Evolutionary conservation across 2,329 filamentous ascomycete species (phyloP).

Genomic region (Cryphonectria naterciae): DNA sequence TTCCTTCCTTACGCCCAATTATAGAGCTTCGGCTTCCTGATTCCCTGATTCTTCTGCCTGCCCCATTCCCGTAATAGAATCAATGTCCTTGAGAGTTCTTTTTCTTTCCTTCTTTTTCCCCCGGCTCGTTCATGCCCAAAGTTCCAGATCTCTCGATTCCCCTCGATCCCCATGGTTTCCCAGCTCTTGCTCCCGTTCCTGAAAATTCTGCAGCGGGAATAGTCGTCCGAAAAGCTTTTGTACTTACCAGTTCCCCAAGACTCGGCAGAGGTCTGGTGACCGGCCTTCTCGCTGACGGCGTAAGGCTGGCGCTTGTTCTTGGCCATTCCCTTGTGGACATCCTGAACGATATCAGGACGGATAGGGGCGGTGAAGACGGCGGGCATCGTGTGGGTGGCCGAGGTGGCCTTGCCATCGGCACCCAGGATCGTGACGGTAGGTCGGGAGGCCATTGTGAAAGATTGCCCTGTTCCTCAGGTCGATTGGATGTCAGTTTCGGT

Average conservation of each 20-base stretch:
- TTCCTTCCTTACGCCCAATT: conserved; percentile 9
- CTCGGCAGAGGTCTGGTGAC: conserved; percentile 99
- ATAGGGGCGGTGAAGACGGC: conserved; percentile 97
- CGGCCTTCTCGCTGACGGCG: conserved; percentile 99
- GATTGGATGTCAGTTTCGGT: conserved; percentile 12
- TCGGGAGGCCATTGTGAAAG: conserved; percentile 81
- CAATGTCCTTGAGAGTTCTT: not conserved
- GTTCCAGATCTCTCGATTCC: not conserved
- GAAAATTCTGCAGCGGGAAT: not conserved
- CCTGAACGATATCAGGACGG: conserved; percentile 98
- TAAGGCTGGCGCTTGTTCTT: conserved; percentile 99
- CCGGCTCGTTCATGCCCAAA: not conserved
- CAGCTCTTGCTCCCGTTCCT: conserved; percentile 2
- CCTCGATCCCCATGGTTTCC: not conserved
- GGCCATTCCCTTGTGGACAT: conserved; percentile 98
- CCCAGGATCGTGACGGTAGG: conserved; percentile 97
- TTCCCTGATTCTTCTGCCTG: not conserved
- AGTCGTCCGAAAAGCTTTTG: conserved; percentile 19
- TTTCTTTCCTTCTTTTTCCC: not conserved
- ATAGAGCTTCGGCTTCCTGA: not conserved
- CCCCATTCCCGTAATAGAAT: not conserved
- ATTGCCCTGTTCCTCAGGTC: conserved; percentile 29
- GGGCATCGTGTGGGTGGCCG: conserved; percentile 88
- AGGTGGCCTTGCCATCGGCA: conserved; percentile 91
- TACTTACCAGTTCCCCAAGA: conserved; percentile 98